Evolutionary conservation across 176 grass and related monocot species (phyloP).

Genomic region (Musa troglodytarum): DNA sequence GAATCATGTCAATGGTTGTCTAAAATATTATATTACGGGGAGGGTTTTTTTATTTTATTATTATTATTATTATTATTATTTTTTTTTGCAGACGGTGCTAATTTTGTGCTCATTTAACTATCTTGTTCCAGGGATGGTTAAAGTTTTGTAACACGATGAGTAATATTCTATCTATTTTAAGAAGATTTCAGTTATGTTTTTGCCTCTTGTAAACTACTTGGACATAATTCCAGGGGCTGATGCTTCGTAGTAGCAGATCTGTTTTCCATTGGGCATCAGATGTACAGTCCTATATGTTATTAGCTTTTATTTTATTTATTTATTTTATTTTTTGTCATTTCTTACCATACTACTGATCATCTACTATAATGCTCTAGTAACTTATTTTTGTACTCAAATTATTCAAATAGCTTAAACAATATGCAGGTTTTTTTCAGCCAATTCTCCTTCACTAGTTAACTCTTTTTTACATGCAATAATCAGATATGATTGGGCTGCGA

Average conservation of each 20-base stretch:
- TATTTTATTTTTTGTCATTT: background rate
- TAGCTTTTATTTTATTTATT: background rate
- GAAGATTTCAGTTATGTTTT: no score
- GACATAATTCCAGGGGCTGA: background rate
- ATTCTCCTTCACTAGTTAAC: background rate
- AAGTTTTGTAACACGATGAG: no score
- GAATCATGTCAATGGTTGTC: background rate
- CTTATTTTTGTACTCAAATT: background rate
- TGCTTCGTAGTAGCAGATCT: background rate
- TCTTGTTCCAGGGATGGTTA: no score
- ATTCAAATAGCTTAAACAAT: background rate
- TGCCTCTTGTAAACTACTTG: background rate
- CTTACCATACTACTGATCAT: no score
- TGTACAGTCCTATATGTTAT: no score
- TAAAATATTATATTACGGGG: background rate
- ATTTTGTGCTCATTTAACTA: no score
- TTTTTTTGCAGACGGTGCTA: background rate
- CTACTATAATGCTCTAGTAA: no score
- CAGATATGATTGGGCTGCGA: slow-evolving; percentile 96
- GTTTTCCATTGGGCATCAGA: background rate
- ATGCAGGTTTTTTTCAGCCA: background rate
- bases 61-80: no score
- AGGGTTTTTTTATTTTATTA: no score
- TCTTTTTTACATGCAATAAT: background rate
- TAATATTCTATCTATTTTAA: no score